Percentiles rank a stretch among this genome's conserved stretches.
These are phyloP conservation scores for Hypholoma sublateritium DNA, from an alignment of 768 basidiomycete species.

Conservation along the genomic window DNA sequence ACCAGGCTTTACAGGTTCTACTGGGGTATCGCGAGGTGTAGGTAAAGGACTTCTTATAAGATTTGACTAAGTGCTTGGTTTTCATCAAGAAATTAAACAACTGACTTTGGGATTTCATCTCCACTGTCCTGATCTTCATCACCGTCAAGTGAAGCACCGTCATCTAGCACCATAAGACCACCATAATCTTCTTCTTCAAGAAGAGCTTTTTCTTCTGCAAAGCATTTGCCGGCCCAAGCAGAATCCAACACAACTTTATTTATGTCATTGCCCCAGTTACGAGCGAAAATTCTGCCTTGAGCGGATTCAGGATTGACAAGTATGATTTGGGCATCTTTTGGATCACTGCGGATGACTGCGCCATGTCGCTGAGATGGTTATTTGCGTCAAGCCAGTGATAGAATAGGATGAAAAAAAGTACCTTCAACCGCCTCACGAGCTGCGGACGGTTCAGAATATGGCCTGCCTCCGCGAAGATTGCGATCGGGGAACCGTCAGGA, in stretches of 20 bases:
- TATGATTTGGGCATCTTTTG: slow-evolving; percentile 54
- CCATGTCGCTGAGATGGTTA: slow-evolving; percentile 46
- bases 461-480: slow-evolving; percentile 58
- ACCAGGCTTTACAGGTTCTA: slow-evolving; percentile 33
- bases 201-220: slow-evolving; percentile 42
- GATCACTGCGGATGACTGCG: slow-evolving; percentile 49
- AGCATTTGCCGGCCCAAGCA: slow-evolving; percentile 50
- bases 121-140: slow-evolving; percentile 40
- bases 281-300: slow-evolving; percentile 57
- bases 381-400: slow-evolving; percentile 1
- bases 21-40: slow-evolving; percentile 60
- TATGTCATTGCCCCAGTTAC: slow-evolving; percentile 54
- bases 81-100: slow-evolving; percentile 17
- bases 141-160: slow-evolving; percentile 37
- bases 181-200: slow-evolving; percentile 55
- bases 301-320: slow-evolving; percentile 53
- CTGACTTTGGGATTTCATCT: slow-evolving; percentile 40
- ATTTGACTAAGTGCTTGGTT: slow-evolving; percentile 13
- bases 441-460: slow-evolving; percentile 49
- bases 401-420: slow-evolving; percentile 19
- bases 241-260: slow-evolving; percentile 53
- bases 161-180: slow-evolving; percentile 37
- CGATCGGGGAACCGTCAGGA: slow-evolving; percentile 40
- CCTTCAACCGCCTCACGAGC: slow-evolving; percentile 51
- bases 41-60: slow-evolving; percentile 58